Conservation (phyloP, 768 basidiomycete species). For the Punctularia strigosozonata region DNA sequence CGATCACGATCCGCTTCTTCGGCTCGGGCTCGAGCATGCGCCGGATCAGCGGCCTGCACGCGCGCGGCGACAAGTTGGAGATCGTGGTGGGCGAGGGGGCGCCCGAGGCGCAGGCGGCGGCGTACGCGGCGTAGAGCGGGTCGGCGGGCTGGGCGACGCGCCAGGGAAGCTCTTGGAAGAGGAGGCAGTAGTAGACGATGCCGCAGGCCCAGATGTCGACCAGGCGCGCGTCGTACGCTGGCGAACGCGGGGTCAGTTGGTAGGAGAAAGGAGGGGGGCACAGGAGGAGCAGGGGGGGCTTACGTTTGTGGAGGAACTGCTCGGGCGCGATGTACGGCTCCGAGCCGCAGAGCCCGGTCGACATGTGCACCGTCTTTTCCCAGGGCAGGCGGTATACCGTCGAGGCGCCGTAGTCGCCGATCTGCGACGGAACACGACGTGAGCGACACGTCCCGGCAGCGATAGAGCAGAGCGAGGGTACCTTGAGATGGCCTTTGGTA, state of each 20-base stretch:
- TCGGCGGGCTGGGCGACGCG: constrained; percentile 83
- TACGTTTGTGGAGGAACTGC: constrained; percentile 93
- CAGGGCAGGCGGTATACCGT: constrained; percentile 99
- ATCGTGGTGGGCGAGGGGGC: constrained; percentile 53
- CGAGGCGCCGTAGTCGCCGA: constrained; percentile 96
- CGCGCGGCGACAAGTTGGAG: constrained; percentile 78
- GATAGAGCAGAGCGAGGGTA: constrained; percentile 23
- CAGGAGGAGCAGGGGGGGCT: constrained; percentile 28
- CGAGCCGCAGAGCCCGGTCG: constrained; percentile 91
- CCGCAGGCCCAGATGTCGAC: constrained; percentile 98
- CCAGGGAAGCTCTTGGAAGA: constrained; percentile 98
- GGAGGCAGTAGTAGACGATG: constrained; percentile 96
- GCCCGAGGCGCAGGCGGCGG: constrained; percentile 37
- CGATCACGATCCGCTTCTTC: constrained; percentile 59
- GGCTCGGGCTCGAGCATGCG: constrained; percentile 96
- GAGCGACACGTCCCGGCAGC: constrained; percentile 2
- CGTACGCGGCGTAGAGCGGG: constrained; percentile 70
- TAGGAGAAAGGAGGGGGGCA: constrained; percentile 30
- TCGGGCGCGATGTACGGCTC: constrained; percentile 99
- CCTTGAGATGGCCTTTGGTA: constrained; percentile 87
- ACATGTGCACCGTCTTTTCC: constrained; percentile 95
- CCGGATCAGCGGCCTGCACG: constrained; percentile 72
- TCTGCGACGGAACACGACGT: constrained; percentile 34
- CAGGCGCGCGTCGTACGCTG: constrained; percentile 93
- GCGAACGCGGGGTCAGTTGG: constrained; percentile 6